Conservation (phyloP, 2,329 filamentous ascomycete species). For the Sporothrix pallida region DNA sequence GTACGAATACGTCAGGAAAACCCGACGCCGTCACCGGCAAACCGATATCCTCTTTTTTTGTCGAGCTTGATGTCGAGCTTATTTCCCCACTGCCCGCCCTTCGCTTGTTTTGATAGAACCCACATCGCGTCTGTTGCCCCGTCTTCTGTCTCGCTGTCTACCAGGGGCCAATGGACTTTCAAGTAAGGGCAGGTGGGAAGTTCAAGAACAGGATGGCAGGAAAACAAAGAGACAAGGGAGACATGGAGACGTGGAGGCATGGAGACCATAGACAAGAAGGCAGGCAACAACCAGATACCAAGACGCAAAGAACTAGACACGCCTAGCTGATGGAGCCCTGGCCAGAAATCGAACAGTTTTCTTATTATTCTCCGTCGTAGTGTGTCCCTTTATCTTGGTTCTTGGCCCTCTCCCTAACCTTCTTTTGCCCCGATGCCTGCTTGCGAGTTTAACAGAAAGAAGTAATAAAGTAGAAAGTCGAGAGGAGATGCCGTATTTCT, state of each 20-base stretch:
- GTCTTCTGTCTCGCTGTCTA: background rate
- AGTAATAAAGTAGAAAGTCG: no score
- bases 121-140: constrained; percentile 12
- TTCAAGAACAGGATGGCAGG: background rate
- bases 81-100: background rate
- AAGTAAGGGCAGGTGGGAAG: background rate
- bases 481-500: background rate
- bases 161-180: background rate
- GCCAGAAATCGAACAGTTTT: background rate
- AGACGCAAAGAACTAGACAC: background rate
- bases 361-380: constrained; percentile 7
- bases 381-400: background rate
- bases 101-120: constrained; percentile 17
- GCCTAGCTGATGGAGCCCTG: background rate
- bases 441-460: no score
- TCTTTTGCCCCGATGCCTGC: background rate
- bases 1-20: background rate
- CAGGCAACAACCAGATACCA: background rate
- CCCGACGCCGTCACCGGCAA: constrained; percentile 6
- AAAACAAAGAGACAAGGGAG: background rate
- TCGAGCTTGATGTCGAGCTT: background rate
- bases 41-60: background rate
- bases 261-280: no score
- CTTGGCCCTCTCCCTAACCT: background rate
- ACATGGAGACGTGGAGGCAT: background rate